Evolutionary conservation across 208 protist species (phyloP).

Genomic region (Leishmania braziliensis): DNA sequence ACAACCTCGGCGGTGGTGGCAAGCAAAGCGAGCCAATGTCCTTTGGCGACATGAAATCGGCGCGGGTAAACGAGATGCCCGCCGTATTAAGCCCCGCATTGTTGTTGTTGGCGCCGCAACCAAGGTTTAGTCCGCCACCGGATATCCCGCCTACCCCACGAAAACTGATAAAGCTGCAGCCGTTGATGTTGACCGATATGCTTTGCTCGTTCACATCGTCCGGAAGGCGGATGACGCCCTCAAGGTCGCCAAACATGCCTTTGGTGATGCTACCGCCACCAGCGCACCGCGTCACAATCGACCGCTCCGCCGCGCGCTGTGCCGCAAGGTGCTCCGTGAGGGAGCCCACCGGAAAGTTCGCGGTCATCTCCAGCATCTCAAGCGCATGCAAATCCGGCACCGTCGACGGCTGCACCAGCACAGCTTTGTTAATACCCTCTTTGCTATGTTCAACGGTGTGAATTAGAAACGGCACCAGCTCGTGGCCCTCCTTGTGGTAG

Average conservation of each 20-base stretch:
- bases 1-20: slow-evolving; percentile 25
- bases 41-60: slow-evolving; percentile 21
- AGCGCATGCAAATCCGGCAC: slow-evolving; percentile 67
- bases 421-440: slow-evolving; percentile 35
- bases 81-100: background rate
- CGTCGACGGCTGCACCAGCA: slow-evolving; percentile 51
- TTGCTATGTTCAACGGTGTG: slow-evolving; percentile 56
- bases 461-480: slow-evolving; percentile 63
- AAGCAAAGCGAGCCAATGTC: slow-evolving; percentile 15
- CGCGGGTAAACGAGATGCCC: slow-evolving; percentile 16
- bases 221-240: slow-evolving; percentile 23
- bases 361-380: slow-evolving; percentile 74
- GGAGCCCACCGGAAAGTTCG: slow-evolving; percentile 67
- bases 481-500: slow-evolving; percentile 56
- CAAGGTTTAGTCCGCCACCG: background rate
- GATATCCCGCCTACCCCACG: slow-evolving; percentile 17
- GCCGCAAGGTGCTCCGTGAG: slow-evolving; percentile 42
- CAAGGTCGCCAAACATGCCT: slow-evolving; percentile 27
- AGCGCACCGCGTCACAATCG: slow-evolving; percentile 18
- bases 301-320: slow-evolving; percentile 35
- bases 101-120: slow-evolving; percentile 2
- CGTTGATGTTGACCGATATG: slow-evolving; percentile 37
- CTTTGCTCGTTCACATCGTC: slow-evolving; percentile 34
- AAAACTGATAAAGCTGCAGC: slow-evolving; percentile 36
- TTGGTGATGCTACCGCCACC: slow-evolving; percentile 23